Evolutionary conservation across 352 stramenopile species (phyloP), one percentile per base, ranked within the genome.

Genomic region (Phytophthora fragariae): DNA sequence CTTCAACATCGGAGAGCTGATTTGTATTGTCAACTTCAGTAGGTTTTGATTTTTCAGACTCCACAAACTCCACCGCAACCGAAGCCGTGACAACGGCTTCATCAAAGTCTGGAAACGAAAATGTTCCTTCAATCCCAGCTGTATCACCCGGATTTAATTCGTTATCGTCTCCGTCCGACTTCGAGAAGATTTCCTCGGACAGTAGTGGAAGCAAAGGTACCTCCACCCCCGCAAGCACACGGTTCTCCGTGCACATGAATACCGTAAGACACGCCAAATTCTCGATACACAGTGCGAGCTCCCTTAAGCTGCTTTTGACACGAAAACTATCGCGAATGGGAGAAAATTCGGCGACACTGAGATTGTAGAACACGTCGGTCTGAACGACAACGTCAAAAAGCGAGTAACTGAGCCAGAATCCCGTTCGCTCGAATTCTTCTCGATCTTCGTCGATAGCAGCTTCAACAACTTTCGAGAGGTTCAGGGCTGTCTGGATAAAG

Each of bases 361-460:
- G 70, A 57, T 91, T 81, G 55, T 82, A 75, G 33, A 96, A 96
- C 27, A 94, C 77, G 53, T 95, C 88, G 0, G 86, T 96, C 57
- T 93, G 89, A 8, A 96, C 87, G 15, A 96, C 83, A 14, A 96
- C 80, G 39, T 91, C 88, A 58, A 96, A 96, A 4, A 96, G 75
- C 27, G 88, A 94, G 61, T 96, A 96, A 57, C 86, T 93, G 44
- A 96, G 75, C 89, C 89, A 96, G 54, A 92, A 92, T 15, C 88
- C 87, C 17, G 57, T 73, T 39, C 47, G 9, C 31, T 62, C 27
- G 2, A 62, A 14, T 5, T 68, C 60, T 19, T 72, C 68, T 31
- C 3, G 19, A 17, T 31, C 53, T 10, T 63, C 44, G 62, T 57
- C 57, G 46, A 81, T 59, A 1, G 70, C 73, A 33, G 57, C 64